phyloP scores from a whole-genome alignment of 495 filamentous ascomycete species.

The Penicillium nucicola region DNA sequence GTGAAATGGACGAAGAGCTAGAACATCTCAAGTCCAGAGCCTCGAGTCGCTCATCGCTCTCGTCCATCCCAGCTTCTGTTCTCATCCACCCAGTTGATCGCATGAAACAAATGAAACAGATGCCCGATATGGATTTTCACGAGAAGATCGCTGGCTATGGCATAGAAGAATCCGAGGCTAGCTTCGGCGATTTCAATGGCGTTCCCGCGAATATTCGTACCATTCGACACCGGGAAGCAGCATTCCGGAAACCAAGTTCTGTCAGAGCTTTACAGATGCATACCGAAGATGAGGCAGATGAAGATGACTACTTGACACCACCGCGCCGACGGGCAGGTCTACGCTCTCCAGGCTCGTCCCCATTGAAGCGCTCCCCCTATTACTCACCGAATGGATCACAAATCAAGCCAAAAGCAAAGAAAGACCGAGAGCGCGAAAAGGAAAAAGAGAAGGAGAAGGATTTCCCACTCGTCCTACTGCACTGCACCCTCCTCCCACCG shows the following conservation, averaged over 20 bases:
- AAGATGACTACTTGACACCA: constrained; percentile 37
- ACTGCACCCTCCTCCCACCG: constrained; percentile 77
- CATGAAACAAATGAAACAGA: constrained; percentile 20
- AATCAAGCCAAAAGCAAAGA: constrained; percentile 55
- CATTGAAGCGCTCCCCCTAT: constrained; percentile 36
- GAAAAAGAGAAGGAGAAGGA: no score
- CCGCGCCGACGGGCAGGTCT: constrained; percentile 32
- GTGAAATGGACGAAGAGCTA: constrained; percentile 31
- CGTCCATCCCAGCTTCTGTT: constrained; percentile 40
- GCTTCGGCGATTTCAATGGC: constrained; percentile 18
- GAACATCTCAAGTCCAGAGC: constrained; percentile 29
- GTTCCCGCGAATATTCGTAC: constrained; percentile 19
- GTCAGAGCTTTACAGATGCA: constrained; percentile 78
- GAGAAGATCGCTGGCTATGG: constrained; percentile 20
- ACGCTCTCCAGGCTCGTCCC: constrained; percentile 34
- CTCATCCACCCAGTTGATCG: constrained; percentile 28
- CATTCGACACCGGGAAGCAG: constrained; percentile 39
- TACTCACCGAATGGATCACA: constrained; percentile 45
- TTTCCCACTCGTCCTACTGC: constrained; percentile 75
- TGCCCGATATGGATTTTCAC: constrained; percentile 9
- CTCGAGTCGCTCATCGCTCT: constrained; percentile 44
- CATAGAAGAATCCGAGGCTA: constrained; percentile 24
- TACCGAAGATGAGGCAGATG: constrained; percentile 44
- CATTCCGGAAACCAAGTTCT: constrained; percentile 69
- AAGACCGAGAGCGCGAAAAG: constrained; percentile 37